Conservation (phyloP, 2,329 filamentous ascomycete species). For the Ophiostoma sp. region DNA sequence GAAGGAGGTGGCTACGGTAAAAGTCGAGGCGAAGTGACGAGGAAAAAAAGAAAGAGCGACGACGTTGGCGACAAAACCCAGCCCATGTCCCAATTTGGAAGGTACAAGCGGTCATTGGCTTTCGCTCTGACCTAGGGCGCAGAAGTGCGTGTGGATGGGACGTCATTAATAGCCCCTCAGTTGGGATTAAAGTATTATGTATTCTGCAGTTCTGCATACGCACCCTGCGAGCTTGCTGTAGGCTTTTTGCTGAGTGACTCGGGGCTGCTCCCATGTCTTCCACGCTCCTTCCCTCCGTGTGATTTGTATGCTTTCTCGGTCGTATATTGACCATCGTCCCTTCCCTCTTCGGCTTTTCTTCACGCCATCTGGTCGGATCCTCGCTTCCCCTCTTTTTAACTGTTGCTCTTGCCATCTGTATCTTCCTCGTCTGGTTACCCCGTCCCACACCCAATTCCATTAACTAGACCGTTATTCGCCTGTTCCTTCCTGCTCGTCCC, state of each 20-base stretch:
- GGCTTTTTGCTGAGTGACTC: not conserved
- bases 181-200: not conserved
- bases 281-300: not conserved
- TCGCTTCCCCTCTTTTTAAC: not conserved
- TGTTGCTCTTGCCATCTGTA: not conserved
- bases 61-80: not conserved
- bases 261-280: not conserved
- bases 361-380: not conserved
- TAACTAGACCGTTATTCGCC: not conserved
- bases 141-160: constrained; percentile 13
- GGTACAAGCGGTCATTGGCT: constrained; percentile 14
- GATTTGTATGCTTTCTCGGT: not conserved
- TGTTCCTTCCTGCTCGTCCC: not conserved
- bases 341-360: not conserved
- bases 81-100: constrained; percentile 3
- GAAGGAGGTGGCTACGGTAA: not conserved
- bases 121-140: not conserved
- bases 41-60: constrained; percentile 4
- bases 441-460: not conserved
- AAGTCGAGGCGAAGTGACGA: not conserved
- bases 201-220: not conserved
- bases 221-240: not conserved
- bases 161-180: constrained; percentile 21
- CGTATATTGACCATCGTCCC: not conserved
- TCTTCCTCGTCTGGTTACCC: not conserved